phyloP scores from a whole-genome alignment of 2,329 filamentous ascomycete genomes.

The Tolypocladium tropicale region DNA sequence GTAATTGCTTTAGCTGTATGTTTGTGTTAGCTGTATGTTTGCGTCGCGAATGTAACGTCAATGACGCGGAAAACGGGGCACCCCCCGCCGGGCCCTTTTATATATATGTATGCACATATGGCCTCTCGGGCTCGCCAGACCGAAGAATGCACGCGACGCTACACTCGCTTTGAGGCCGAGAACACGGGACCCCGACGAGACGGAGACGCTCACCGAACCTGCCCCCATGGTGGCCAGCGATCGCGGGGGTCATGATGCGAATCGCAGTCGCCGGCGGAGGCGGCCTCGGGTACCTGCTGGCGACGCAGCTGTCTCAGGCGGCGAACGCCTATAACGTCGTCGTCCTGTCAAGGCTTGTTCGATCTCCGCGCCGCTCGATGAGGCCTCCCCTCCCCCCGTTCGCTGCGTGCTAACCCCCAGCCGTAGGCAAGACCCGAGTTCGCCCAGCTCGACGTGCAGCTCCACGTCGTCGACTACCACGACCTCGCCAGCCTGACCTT shows the following conservation, averaged over 20 bases:
- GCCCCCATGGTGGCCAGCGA: conserved; percentile 7
- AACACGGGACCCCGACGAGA: neutral
- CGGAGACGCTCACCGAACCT: conserved; percentile 1
- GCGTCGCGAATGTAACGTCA: conserved; percentile 14
- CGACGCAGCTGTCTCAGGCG: conserved; percentile 45
- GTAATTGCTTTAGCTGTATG: conserved; percentile 5
- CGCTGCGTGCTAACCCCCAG: conserved; percentile 9
- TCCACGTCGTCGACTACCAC: conserved; percentile 58
- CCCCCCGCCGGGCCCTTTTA: conserved; percentile 5
- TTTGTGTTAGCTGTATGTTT: neutral
- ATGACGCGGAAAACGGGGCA: conserved; percentile 11
- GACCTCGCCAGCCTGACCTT: conserved; percentile 48
- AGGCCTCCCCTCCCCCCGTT: too few species aligned
- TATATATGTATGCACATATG: conserved; percentile 8
- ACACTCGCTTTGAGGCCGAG: neutral
- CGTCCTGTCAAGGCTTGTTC: conserved; percentile 51
- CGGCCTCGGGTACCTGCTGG: conserved; percentile 33
- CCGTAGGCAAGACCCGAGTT: conserved; percentile 43
- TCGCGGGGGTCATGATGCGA: conserved; percentile 29
- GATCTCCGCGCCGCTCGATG: neutral
- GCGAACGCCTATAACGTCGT: conserved; percentile 56
- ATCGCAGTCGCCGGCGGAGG: conserved; percentile 37
- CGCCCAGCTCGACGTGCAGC: conserved; percentile 48
- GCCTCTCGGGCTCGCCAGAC: neutral
- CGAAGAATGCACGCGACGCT: neutral